phyloP scores from a whole-genome alignment of 257 asterid genomes.

The Fraxinus anomala region DNA sequence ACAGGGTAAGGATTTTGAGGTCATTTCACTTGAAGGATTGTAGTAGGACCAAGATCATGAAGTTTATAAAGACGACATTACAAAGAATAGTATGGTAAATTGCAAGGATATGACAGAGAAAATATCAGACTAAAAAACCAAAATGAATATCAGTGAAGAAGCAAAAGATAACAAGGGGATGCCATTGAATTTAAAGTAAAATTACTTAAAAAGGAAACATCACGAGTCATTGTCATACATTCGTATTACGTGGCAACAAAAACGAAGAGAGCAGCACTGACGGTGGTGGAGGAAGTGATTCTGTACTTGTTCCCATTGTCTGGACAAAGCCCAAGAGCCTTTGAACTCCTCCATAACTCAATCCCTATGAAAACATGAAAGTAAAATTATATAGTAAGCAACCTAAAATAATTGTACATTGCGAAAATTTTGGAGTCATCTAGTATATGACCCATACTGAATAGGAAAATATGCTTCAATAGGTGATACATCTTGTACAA shows the following conservation, averaged over 20 bases:
- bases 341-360: slow-evolving; percentile 67
- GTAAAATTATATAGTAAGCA: slow-evolving; percentile 10
- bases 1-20: neutral
- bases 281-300: slow-evolving; percentile 65
- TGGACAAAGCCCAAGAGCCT: slow-evolving; percentile 60
- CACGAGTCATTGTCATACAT: slow-evolving; percentile 48
- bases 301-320: slow-evolving; percentile 59
- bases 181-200: neutral
- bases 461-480: slow-evolving; percentile 2
- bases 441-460: neutral
- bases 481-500: neutral
- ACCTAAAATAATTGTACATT: slow-evolving; percentile 2
- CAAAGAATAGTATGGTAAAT: neutral
- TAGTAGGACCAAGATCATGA: too few species aligned
- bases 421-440: neutral
- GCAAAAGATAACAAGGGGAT: slow-evolving; percentile 13
- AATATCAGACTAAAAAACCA: neutral
- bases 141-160: slow-evolving; percentile 16
- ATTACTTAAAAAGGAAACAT: slow-evolving; percentile 21
- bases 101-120: neutral
- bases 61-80: neutral
- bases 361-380: slow-evolving; percentile 46
- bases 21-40: neutral
- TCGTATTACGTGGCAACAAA: slow-evolving; percentile 52
- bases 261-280: slow-evolving; percentile 62